These are phyloP conservation scores for Plasmopara viticola DNA, from an alignment of 352 stramenopile genomes.

Conservation along the genomic window DNA sequence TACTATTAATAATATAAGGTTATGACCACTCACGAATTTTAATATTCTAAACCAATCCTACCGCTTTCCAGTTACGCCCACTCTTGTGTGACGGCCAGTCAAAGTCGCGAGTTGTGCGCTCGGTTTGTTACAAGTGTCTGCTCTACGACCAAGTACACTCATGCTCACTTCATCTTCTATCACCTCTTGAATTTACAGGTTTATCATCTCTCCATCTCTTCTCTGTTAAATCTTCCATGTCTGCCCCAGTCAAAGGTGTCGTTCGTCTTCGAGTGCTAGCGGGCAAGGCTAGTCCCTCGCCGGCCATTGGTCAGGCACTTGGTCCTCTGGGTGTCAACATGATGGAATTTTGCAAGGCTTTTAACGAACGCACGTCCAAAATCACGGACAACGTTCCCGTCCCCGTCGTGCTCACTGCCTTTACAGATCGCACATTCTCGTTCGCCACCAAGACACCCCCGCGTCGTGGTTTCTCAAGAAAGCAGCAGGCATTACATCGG, in stretches of 20 bases:
- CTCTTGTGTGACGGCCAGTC: too few species aligned
- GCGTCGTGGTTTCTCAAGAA: slow-evolving; percentile 93
- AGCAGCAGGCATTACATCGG: slow-evolving; percentile 79
- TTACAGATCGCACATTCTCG: slow-evolving; percentile 93
- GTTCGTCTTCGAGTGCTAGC: slow-evolving; percentile 82
- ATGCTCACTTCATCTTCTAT: too few species aligned
- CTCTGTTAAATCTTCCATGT: slow-evolving; percentile 10
- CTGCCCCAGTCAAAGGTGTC: slow-evolving; percentile 61
- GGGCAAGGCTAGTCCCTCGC: slow-evolving; percentile 81
- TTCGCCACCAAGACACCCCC: slow-evolving; percentile 95
- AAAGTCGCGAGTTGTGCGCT: too few species aligned
- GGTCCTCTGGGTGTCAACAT: slow-evolving; percentile 99
- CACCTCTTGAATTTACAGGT: too few species aligned
- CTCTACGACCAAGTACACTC: too few species aligned
- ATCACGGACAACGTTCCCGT: slow-evolving; percentile 91
- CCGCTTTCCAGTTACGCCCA: too few species aligned
- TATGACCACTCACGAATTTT: too few species aligned
- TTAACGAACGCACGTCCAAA: slow-evolving; percentile 94
- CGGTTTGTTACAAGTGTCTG: too few species aligned
- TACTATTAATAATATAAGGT: too few species aligned
- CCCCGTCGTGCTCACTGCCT: slow-evolving; percentile 90
- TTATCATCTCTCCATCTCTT: too few species aligned
- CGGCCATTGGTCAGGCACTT: slow-evolving; percentile 87
- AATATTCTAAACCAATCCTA: too few species aligned
- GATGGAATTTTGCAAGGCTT: slow-evolving; percentile 99